Conservation (phyloP, 257 asterid genomes). For the Fraxinus anomala region DNA sequence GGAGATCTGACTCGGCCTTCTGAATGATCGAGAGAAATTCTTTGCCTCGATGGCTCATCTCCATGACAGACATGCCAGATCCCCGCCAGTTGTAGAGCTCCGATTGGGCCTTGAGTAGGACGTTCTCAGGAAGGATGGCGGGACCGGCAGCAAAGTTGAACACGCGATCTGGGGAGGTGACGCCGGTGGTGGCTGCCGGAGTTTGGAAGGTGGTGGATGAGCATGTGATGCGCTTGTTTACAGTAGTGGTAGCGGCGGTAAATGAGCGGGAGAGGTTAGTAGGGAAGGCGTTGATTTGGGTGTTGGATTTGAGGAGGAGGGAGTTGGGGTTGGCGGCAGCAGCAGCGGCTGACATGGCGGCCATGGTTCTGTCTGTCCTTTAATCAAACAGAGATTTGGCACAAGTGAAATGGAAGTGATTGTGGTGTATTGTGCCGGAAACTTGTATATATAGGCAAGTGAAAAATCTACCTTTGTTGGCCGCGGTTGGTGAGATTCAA, state of each 20-base stretch:
- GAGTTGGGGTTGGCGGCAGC: constrained; percentile 8
- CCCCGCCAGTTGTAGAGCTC: constrained; percentile 87
- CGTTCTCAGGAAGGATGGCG: constrained; percentile 84
- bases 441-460: no score
- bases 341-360: constrained; percentile 38
- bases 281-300: constrained; percentile 32
- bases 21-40: constrained; percentile 85
- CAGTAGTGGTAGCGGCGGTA: constrained; percentile 3
- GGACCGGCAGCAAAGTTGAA: constrained; percentile 98
- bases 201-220: constrained; percentile 30
- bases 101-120: constrained; percentile 77
- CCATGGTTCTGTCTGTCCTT: neutral
- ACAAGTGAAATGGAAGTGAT: no score
- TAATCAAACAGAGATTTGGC: no score
- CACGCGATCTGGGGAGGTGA: constrained; percentile 61
- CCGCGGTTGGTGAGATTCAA: no score
- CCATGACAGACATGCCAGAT: constrained; percentile 96
- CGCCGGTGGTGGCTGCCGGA: constrained; percentile 29
- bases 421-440: no score
- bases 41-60: constrained; percentile 98
- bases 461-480: no score
- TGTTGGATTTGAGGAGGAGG: constrained; percentile 27
- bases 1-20: constrained; percentile 88
- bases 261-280: constrained; percentile 22
- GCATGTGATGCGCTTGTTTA: constrained; percentile 32